Conservation (phyloP, 164 flowering plant genomes). For the Macadamia tetraphylla region DNA sequence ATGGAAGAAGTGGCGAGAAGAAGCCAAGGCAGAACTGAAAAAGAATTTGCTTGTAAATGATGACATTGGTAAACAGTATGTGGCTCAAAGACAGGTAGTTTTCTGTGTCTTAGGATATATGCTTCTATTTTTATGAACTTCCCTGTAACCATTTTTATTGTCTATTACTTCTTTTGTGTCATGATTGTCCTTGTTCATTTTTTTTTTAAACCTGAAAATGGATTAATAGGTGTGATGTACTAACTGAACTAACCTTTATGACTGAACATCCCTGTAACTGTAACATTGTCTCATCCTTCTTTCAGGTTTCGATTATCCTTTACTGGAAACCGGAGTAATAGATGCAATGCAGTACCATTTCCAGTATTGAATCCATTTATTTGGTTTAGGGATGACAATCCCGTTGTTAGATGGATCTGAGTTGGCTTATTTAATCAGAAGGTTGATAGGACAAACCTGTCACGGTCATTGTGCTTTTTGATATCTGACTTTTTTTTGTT, state of each 20-base stretch:
- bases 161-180: too few species aligned
- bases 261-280: neutral
- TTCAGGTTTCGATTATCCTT: too few species aligned
- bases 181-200: too few species aligned
- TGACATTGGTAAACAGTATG: constrained; percentile 67
- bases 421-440: neutral
- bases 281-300: neutral
- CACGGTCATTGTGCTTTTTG: too few species aligned
- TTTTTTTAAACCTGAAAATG: too few species aligned
- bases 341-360: neutral
- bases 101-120: neutral
- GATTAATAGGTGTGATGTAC: too few species aligned
- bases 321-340: neutral
- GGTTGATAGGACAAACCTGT: neutral
- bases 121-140: neutral
- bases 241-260: neutral
- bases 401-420: neutral
- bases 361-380: neutral
- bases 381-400: neutral
- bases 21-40: constrained; percentile 68
- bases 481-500: too few species aligned
- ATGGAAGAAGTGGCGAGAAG: constrained; percentile 95
- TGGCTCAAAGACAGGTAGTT: constrained; percentile 68
- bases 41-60: constrained; percentile 54
- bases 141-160: neutral